phyloP scores from a whole-genome alignment of 352 stramenopile species.

The Thraustochytrium striatum region DNA sequence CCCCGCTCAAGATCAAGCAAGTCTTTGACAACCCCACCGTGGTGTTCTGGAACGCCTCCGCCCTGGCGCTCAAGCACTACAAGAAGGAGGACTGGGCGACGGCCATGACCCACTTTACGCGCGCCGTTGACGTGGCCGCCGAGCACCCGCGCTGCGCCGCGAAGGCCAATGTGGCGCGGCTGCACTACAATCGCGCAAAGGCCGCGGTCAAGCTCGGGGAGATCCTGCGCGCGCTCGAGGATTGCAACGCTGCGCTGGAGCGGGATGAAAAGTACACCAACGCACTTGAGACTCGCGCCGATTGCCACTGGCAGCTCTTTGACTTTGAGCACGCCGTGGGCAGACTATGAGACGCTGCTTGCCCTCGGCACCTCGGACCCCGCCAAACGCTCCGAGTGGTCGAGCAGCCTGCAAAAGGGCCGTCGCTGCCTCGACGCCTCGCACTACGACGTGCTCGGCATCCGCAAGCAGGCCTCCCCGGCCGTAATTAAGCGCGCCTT shows the following conservation, averaged over 20 bases:
- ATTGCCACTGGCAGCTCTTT: slow-evolving; percentile 25
- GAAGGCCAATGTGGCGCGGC: not conserved
- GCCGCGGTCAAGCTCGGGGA: slow-evolving; percentile 8
- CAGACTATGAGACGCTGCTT: slow-evolving; percentile 20
- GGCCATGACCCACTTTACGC: slow-evolving; percentile 1
- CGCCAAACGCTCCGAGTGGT: not conserved
- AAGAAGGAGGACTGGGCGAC: slow-evolving; percentile 1
- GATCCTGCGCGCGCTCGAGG: slow-evolving; percentile 6
- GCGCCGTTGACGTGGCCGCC: not conserved
- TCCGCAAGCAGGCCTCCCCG: not conserved
- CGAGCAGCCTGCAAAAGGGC: not conserved
- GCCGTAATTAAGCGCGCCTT: slow-evolving; percentile 53
- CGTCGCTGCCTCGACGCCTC: not conserved
- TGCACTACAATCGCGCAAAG: slow-evolving; percentile 41
- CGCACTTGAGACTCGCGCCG: slow-evolving; percentile 30
- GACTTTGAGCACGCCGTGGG: slow-evolving; percentile 18
- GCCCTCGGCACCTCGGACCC: not conserved
- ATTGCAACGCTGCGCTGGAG: not conserved
- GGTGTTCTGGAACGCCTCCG: slow-evolving; percentile 35
- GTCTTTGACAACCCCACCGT: slow-evolving; percentile 37
- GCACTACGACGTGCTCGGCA: slow-evolving; percentile 53
- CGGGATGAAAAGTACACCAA: slow-evolving; percentile 21
- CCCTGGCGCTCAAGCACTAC: slow-evolving; percentile 12
- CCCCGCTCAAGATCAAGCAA: slow-evolving; percentile 21
- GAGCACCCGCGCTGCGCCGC: not conserved